A percentile compares a stretch with the other conserved stretches of the same genome.
Conservation (phyloP, 345 rosid species). For the Sapria himalayana region DNA sequence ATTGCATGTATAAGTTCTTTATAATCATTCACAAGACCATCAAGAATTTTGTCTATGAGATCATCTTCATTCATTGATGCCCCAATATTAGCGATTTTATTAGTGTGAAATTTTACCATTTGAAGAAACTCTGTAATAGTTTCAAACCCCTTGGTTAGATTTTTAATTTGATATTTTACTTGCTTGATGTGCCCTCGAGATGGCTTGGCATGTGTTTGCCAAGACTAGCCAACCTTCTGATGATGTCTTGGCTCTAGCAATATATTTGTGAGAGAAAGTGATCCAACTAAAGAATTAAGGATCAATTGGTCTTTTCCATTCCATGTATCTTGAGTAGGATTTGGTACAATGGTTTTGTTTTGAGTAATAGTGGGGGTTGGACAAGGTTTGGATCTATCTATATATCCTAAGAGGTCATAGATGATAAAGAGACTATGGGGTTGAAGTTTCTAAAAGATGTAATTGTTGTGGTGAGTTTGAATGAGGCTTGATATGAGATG, state of each 20-base stretch:
- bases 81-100: neutral
- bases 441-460: too few species aligned
- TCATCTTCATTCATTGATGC: neutral
- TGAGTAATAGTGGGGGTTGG: too few species aligned
- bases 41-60: neutral
- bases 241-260: neutral
- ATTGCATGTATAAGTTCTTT: neutral
- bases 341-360: too few species aligned
- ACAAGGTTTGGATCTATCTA: too few species aligned
- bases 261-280: neutral
- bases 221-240: neutral
- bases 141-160: neutral
- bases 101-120: neutral
- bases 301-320: neutral
- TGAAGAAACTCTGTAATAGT: neutral
- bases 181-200: neutral
- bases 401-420: too few species aligned
- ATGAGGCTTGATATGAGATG: too few species aligned
- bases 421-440: too few species aligned
- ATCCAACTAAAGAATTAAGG: neutral
- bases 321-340: neutral
- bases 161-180: neutral
- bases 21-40: neutral
- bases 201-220: neutral
- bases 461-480: too few species aligned